Conservation (phyloP, 306 rosid genomes). For the Cercis canadensis region DNA sequence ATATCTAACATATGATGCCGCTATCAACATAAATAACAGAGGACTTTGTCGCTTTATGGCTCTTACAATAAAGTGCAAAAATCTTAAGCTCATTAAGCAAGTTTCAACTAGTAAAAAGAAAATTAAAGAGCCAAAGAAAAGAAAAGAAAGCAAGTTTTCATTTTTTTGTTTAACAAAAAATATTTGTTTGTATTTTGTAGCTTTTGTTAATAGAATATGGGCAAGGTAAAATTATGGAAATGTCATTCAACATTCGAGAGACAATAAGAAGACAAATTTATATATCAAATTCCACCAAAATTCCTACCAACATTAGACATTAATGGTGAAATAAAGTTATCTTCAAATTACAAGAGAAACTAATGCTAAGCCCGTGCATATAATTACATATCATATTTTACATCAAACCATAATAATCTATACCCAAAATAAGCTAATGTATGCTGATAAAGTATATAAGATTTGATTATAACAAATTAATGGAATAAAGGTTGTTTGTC, state of each 20-base stretch:
- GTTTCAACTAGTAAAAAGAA: slow-evolving; percentile 77
- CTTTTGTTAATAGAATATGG: slow-evolving; percentile 96
- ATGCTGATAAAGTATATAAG: no score
- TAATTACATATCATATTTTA: no score
- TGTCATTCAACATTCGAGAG: slow-evolving; percentile 75
- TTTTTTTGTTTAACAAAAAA: slow-evolving; percentile 8
- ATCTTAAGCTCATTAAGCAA: slow-evolving; percentile 84
- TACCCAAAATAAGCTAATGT: no score
- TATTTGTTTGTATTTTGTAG: slow-evolving; percentile 45
- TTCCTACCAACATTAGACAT: slow-evolving; percentile 60
- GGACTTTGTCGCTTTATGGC: slow-evolving; percentile 87
- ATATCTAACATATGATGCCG: slow-evolving; percentile 70
- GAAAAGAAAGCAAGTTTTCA: not conserved
- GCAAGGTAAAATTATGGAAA: slow-evolving; percentile 87
- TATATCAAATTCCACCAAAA: slow-evolving; percentile 51
- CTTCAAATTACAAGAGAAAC: slow-evolving; percentile 52
- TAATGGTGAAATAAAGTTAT: slow-evolving; percentile 70
- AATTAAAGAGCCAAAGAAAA: no score
- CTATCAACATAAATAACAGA: slow-evolving; percentile 80
- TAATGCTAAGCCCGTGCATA: no score
- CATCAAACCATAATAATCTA: no score
- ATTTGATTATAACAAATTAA: no score
- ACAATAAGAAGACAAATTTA: slow-evolving; percentile 63
- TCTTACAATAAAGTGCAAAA: slow-evolving; percentile 83
- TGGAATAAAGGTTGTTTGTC: no score